A percentile compares a stretch with the other conserved stretches of the same genome.
phyloP scores from a whole-genome alignment of 805 yeast genomes.

The Candida methanosorbosa region DNA sequence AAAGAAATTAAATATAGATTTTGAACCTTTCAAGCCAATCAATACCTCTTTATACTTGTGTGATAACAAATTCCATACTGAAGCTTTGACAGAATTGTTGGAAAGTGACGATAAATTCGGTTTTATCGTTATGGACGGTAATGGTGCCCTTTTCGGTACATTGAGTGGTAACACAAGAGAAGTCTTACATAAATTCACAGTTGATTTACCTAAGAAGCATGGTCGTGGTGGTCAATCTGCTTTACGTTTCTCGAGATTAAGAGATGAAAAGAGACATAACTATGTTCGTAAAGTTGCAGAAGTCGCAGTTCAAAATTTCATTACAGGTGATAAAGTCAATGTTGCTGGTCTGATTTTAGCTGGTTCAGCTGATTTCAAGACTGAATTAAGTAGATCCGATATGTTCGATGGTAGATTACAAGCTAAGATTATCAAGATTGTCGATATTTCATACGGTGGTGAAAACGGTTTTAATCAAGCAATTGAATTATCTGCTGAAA shows the following conservation, averaged over 20 bases:
- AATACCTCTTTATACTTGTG: constrained; percentile 94
- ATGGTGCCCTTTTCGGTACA: constrained; percentile 93
- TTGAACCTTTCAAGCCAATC: constrained; percentile 98
- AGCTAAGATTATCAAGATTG: constrained; percentile 82
- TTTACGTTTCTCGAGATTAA: constrained; percentile 94
- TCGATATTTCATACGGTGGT: constrained; percentile 98
- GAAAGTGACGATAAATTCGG: constrained; percentile 97
- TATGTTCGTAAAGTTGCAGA: constrained; percentile 98
- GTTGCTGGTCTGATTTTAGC: constrained; percentile 94
- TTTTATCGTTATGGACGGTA: constrained; percentile 99
- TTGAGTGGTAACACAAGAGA: constrained; percentile 96
- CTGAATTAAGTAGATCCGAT: constrained; percentile 86
- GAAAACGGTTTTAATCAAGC: constrained; percentile 99
- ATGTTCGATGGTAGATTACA: constrained; percentile 85
- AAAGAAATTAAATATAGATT: constrained; percentile 92
- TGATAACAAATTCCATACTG: constrained; percentile 98
- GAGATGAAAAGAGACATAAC: constrained; percentile 99
- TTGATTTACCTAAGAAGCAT: constrained; percentile 98
- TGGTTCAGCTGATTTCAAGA: constrained; percentile 98
- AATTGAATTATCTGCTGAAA: constrained; percentile 93
- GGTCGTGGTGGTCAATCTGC: constrained; percentile 99
- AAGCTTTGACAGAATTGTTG: constrained; percentile 86
- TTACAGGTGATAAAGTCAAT: constrained; percentile 88
- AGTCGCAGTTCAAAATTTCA: constrained; percentile 94
- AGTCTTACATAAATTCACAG: constrained; percentile 90